Percentiles rank a stretch among this genome's conserved stretches.
These are phyloP conservation scores for Vararia minispora DNA, from an alignment of 768 basidiomycete genomes.

Conservation along the genomic window DNA sequence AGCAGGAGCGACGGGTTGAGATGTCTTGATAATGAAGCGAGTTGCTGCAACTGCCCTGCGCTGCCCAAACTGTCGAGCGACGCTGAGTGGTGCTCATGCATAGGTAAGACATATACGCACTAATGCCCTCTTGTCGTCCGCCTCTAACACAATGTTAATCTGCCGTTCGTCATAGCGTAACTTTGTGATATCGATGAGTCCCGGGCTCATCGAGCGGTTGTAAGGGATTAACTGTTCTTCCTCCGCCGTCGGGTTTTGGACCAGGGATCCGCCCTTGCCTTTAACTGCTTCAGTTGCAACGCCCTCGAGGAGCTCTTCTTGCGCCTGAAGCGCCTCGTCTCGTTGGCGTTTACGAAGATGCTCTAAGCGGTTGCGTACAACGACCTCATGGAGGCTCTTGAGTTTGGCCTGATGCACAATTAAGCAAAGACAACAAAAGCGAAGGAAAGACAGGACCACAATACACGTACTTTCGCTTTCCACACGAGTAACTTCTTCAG, in stretches of 20 bases:
- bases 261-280: conserved; percentile 29
- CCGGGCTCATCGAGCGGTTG: conserved; percentile 77
- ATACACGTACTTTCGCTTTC: conserved; percentile 75
- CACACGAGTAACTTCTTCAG: conserved; percentile 89
- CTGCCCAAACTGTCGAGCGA: conserved; percentile 48
- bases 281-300: conserved; percentile 52
- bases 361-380: conserved; percentile 91
- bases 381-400: conserved; percentile 87
- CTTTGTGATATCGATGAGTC: conserved; percentile 58
- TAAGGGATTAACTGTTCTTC: conserved; percentile 51
- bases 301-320: conserved; percentile 79
- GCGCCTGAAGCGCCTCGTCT: conserved; percentile 90
- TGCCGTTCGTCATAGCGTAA: conserved; percentile 71
- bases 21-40: conserved; percentile 74
- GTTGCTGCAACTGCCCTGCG: conserved; percentile 76
- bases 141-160: conserved; percentile 63
- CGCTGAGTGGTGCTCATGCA: conserved; percentile 4
- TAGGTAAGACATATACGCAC: conserved; percentile 19
- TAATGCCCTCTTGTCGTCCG: conserved; percentile 50
- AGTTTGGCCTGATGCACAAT: conserved; percentile 61
- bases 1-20: conserved; percentile 50
- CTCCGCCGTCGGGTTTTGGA: conserved; percentile 23
- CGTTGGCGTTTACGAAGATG: conserved; percentile 92
- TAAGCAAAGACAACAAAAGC: conserved; percentile 1
- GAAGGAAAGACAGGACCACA: conserved; percentile 1